A percentile compares a stretch with the other conserved stretches of the same genome.
Conservation (phyloP, 1,284 basidiomycete genomes). For the Thelephora terrestris region DNA sequence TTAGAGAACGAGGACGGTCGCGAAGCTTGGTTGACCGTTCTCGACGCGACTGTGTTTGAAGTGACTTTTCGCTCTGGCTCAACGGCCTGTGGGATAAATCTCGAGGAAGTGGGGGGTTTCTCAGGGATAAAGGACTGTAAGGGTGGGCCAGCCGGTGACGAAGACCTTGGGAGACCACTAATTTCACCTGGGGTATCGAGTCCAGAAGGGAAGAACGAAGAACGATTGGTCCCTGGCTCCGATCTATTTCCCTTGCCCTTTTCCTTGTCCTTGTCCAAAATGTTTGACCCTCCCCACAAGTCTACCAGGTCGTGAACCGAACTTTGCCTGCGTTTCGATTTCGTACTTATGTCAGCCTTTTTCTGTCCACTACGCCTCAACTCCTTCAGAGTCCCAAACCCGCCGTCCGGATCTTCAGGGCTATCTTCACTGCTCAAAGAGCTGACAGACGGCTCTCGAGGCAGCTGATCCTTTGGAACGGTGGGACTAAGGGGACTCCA, state of each 20-base stretch:
- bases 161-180: too few relatives aligned
- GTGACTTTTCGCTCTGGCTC: conserved; percentile 16
- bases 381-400: conserved; percentile 12
- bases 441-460: too few relatives aligned
- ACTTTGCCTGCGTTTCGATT: conserved; percentile 47
- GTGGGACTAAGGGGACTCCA: conserved; percentile 22
- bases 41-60: background rate
- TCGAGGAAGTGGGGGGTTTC: conserved; percentile 2
- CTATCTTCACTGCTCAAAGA: conserved; percentile 24
- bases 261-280: conserved; percentile 21
- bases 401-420: conserved; percentile 24
- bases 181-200: too few relatives aligned
- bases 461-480: conserved; percentile 5
- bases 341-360: conserved; percentile 5
- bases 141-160: background rate
- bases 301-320: conserved; percentile 75
- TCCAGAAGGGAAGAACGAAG: conserved; percentile 10
- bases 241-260: conserved; percentile 6
- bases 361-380: conserved; percentile 6
- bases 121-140: conserved; percentile 1
- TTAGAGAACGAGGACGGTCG: conserved; percentile 12
- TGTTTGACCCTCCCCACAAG: conserved; percentile 50
- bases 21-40: background rate
- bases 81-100: conserved; percentile 11
- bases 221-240: background rate